Conservation (phyloP, 257 asterid species). For the Przewalskia tangutica region DNA sequence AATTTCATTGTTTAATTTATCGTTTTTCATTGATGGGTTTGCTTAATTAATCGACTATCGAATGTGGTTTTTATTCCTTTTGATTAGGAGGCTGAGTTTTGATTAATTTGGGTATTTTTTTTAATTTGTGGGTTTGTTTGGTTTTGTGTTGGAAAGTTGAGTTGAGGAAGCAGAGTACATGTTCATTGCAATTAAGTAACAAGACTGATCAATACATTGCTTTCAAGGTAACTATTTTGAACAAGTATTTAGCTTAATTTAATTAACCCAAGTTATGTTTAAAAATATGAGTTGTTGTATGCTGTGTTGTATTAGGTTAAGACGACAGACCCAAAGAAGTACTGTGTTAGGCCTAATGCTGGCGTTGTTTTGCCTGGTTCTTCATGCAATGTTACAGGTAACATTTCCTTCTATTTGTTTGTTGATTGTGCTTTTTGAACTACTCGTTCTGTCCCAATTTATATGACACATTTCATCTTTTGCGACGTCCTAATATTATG, state of each 20-base stretch:
- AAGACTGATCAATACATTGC: conserved; percentile 70
- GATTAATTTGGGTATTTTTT: conserved; percentile 3
- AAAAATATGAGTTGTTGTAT: neutral
- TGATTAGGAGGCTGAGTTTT: conserved; percentile 8
- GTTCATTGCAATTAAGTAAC: conserved; percentile 71
- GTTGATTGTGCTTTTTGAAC: neutral
- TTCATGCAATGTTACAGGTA: conserved; percentile 67
- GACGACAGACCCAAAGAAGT: conserved; percentile 82
- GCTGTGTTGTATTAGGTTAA: conserved; percentile 36
- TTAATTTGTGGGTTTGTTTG: neutral
- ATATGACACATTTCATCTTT: neutral
- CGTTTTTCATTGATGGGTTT: conserved; percentile 5
- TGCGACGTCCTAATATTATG: neutral
- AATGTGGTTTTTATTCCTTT: neutral
- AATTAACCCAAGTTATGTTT: neutral
- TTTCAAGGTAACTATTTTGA: conserved; percentile 48
- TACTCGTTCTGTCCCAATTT: neutral
- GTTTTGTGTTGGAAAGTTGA: conserved; percentile 37
- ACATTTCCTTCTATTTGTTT: neutral
- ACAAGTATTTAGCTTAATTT: neutral
- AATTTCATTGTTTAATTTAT: conserved; percentile 11
- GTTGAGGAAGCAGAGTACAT: conserved; percentile 70
- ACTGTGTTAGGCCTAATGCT: conserved; percentile 81
- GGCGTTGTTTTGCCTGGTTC: conserved; percentile 67
- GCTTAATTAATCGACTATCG: neutral